Evolutionary conservation across 805 yeast species (phyloP), one percentile per base, ranked within the genome.

Genomic region (Yarrowia osloensis): DNA sequence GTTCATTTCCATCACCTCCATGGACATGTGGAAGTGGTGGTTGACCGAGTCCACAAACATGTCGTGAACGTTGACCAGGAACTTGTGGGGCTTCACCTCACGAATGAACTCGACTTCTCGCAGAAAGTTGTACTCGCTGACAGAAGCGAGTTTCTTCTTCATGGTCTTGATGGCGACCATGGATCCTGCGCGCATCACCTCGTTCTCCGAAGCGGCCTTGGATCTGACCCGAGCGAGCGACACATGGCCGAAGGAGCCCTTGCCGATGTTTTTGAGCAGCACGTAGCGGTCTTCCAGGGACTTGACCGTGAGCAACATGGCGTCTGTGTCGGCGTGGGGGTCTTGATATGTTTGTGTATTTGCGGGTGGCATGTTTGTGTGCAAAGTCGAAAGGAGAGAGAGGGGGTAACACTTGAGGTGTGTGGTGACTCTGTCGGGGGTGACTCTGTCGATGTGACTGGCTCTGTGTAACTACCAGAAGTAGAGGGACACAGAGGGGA

Each of bases 1-100:
- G 73, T 88, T 91, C 76, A 88, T 91, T 70, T 88, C 89, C 91
- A 93, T 85, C 28, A 88, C 83, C 76, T 94, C 98, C 96, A 94
- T 91, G 13, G 88, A 89, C 42, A 93, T 90, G 73, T 91, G 91
- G 67, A 91, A 80, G 71, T 85, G 84, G 70, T 80, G 84, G 49
- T 83, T 78, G 24, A 72, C 69, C 63, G 83, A 79, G 77, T 94
- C 97, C 67, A 90, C 81, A 73, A 93, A 91, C 74, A 91, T 81
- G 72, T 92, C 97, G 76, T 85, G 86, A 4, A 91, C 82, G 71
- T 87, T 90, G 21, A 93, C 87, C 66, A 94, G 78, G 71, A 86
- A 85, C 24, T 84, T 84, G 77, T 91, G 96, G 1, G 90, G 81
- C 0, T 90, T 87, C 24, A 92, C 83, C 0, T 88, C 77, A 31